phyloP scores from a whole-genome alignment of 2,329 filamentous ascomycete species.

The Aureobasidium sp. region DNA sequence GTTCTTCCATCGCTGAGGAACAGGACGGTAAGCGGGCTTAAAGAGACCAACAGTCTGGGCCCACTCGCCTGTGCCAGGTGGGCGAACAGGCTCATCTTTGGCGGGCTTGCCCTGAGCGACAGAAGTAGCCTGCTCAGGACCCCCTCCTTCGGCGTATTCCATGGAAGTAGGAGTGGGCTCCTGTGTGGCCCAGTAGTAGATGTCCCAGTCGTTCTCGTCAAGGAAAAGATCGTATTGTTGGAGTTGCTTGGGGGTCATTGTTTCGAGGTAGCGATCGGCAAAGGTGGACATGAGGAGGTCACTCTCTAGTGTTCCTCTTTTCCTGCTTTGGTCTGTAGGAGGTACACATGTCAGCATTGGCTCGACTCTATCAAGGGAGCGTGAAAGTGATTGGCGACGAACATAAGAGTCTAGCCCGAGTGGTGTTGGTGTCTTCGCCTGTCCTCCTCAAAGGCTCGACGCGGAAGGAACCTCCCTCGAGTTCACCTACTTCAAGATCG shows the following conservation, averaged over 20 bases:
- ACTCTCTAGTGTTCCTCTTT: slow-evolving; percentile 90
- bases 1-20: slow-evolving; percentile 76
- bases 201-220: slow-evolving; percentile 99
- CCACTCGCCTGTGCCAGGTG: slow-evolving; percentile 71
- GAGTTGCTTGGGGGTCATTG: slow-evolving; percentile 53
- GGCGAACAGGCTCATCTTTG: slow-evolving; percentile 33
- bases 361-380: neutral
- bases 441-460: slow-evolving; percentile 81
- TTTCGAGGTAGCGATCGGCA: slow-evolving; percentile 67
- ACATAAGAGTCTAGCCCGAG: slow-evolving; percentile 78
- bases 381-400: slow-evolving; percentile 27
- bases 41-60: slow-evolving; percentile 93
- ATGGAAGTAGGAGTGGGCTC: slow-evolving; percentile 56
- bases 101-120: slow-evolving; percentile 39
- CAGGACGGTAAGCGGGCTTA: slow-evolving; percentile 85
- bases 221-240: slow-evolving; percentile 32
- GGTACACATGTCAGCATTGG: slow-evolving; percentile 20
- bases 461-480: slow-evolving; percentile 77
- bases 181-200: slow-evolving; percentile 99
- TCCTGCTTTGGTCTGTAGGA: slow-evolving; percentile 80
- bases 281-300: slow-evolving; percentile 96
- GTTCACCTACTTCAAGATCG: slow-evolving; percentile 77
- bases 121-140: slow-evolving; percentile 36
- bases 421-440: slow-evolving; percentile 79
- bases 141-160: slow-evolving; percentile 49